Base-by-base conservation (phyloP, 2,329 filamentous ascomycete genomes). In the Pyricularia grisea region DNA sequence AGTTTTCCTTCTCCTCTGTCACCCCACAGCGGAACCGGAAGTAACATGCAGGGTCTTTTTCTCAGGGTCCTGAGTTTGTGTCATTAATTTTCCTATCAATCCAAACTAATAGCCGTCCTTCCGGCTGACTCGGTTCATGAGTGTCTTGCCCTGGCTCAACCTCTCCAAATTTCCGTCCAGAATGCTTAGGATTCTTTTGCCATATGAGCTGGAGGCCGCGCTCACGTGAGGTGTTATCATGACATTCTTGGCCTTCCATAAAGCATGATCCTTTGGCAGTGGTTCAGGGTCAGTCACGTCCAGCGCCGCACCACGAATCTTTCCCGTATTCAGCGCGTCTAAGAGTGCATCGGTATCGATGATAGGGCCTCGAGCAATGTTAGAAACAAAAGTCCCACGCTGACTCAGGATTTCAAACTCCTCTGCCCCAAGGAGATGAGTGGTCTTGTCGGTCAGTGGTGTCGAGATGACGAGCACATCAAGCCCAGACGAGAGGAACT, bases 241-340 rank as follows among this genome's bases (percentile, higher is more conserved):
- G 20, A 87, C 81, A 76, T 90, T 89, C 20, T 83, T 81, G 66
- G 85, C 79, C 63, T 81, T 82, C 89, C 89, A 91, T 61, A 91
- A 76, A 71, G 86, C 82, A 74, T 87, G 83, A 60, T 87, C 84
- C 4, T 76, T 72, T 0, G 88, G 88, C 70, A 91, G 75, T 0
- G 89, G 89, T 74, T 91, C 89, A 0, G 88, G 88, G 72, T 90
- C 88, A 3, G 88, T 87, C 1, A 91, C 89, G 76, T 90, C 88
- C 65, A 91, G 77, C 1, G 88, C 87, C 0, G 88, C 88, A n/a
- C 88, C 88, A 12, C 77, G 27, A 42, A 72, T 73, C 69, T 69
- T 68, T 33, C 71, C 73, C n/a, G 58, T 69, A 64, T 75, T 73
- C 33, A 91, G 75, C 0, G 87, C 85, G 2, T 76, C 77, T 31